Conservation (phyloP, 345 rosid genomes). For the Eutrema heterophyllum region DNA sequence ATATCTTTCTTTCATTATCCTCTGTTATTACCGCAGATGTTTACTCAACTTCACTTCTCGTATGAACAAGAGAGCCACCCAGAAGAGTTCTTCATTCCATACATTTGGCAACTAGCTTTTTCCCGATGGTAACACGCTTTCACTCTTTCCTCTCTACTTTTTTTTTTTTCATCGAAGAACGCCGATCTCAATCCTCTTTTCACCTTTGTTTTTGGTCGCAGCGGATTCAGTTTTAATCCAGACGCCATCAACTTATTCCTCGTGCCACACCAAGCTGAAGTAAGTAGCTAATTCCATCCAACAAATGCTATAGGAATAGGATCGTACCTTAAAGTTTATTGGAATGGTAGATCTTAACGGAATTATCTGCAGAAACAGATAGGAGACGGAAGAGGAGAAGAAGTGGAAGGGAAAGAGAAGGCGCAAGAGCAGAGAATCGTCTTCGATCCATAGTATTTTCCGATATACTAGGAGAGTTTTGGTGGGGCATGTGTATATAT, state of each 20-base stretch:
- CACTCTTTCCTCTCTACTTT: not conserved
- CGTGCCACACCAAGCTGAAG: conserved; percentile 46
- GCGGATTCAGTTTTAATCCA: conserved; percentile 66
- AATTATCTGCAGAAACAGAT: conserved; percentile 34
- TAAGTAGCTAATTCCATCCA: conserved; percentile 37
- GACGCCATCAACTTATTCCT: conserved; percentile 74
- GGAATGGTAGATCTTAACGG: not conserved
- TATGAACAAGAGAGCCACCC: conserved; percentile 99
- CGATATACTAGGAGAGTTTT: not conserved
- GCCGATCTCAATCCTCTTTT: not conserved
- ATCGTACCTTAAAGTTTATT: not conserved
- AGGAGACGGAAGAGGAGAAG: conserved; percentile 21
- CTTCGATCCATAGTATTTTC: conserved; percentile 30
- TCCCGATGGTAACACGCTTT: conserved; percentile 50
- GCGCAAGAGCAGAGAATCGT: conserved; percentile 24
- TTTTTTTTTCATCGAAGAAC: not conserved
- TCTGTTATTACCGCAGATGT: conserved; percentile 52
- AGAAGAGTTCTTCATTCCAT: conserved; percentile 94
- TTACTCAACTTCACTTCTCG: conserved; percentile 90
- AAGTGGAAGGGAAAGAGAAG: conserved; percentile 22
- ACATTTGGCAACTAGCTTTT: conserved; percentile 77
- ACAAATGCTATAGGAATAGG: not conserved
- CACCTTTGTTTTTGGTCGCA: conserved; percentile 24
- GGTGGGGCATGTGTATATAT: conserved; percentile 5
- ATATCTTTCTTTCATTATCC: not conserved